Base-by-base conservation (phyloP, 1,139 yeast genomes). In the Candida sanyaensis region DNA sequence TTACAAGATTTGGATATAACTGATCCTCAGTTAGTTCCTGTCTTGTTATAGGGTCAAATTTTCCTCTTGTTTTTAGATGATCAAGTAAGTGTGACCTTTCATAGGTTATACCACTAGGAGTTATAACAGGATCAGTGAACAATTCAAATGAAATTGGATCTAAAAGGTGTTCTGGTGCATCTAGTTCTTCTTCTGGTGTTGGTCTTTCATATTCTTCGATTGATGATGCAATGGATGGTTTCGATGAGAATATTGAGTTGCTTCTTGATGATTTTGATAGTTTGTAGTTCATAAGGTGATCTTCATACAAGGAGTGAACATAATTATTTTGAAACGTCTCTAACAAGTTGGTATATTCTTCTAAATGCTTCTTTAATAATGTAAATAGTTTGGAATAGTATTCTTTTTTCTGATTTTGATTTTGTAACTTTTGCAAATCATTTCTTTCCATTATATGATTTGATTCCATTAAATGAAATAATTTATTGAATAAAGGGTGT, bases 91-190 rank as follows among this genome's bases (percentile, higher is more conserved):
- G 44, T 21, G 73, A 52, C 47, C 71, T 65, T 52, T 78, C 83
- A 55, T 73, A 78, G 1, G 81, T 69, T 32, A 72, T 75, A 2
- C 83, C 83, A 24, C 78, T 69, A 10, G 78, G 79, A 11, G 78
- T 66, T n/a, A 77, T 61, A 6, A 78, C 83, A 0, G 83, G 83
- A 41, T 78, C 75, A 34, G 55, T 56, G 55, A 77, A 76, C 34
- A 77, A 51, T 42, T 71, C 69, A 57, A 73, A 75, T 2, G 80
- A 71, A 27, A 78, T 74, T 6, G 83, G 83, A 51, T 78, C 81
- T 13, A 74, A 50, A 17, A 75, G 58, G 45, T 64, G 65, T 31
- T 74, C 80, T 0, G 82, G 82, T 0, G 73, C 71, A 1, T 36
- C 38, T 11, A 24, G 29, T 6, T 36, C 39, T 17, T 72, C 73